Percentiles rank a stretch among this genome's conserved stretches.
Evolutionary conservation across 768 basidiomycete species (phyloP).

Genomic region (Candolleomyces aberdarensis): DNA sequence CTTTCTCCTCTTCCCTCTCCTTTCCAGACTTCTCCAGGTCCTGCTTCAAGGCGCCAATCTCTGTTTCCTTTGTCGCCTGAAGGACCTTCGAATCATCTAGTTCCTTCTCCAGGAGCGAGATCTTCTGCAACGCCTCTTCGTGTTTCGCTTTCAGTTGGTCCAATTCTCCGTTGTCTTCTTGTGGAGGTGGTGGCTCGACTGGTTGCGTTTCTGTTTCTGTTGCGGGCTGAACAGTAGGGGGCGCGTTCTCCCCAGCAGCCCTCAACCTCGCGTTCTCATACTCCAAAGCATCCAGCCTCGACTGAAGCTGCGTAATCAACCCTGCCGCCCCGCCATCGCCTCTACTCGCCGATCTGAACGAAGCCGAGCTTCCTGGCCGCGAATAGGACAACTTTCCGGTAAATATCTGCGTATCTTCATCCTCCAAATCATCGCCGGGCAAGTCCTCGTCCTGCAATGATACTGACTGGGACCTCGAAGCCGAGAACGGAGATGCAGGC

Average conservation of each 20-base stretch:
- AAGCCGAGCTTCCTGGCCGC: slow-evolving; percentile 40
- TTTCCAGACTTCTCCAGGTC: not conserved
- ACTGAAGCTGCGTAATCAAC: slow-evolving; percentile 41
- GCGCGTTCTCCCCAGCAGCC: slow-evolving; percentile 18
- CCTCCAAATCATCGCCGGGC: not conserved
- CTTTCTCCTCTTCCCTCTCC: not conserved
- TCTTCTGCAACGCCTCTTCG: slow-evolving; percentile 1
- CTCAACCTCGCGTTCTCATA: slow-evolving; percentile 67
- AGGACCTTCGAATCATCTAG: slow-evolving; percentile 6
- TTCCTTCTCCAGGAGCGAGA: slow-evolving; percentile 2
- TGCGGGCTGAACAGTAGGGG: not conserved
- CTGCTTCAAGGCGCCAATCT: not conserved
- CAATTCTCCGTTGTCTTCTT: slow-evolving; percentile 1
- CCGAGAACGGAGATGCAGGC: slow-evolving; percentile 55
- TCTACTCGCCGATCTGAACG: slow-evolving; percentile 24
- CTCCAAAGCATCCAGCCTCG: slow-evolving; percentile 59
- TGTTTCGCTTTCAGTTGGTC: slow-evolving; percentile 7
- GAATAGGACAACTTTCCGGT: slow-evolving; percentile 16
- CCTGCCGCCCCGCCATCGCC: slow-evolving; percentile 28
- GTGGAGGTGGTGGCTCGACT: not conserved
- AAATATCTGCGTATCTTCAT: not conserved
- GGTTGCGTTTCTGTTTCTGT: not conserved
- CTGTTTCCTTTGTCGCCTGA: not conserved
- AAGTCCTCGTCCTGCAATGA: slow-evolving; percentile 1
- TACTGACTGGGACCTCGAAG: slow-evolving; percentile 3